Conservation (phyloP, 108 stramenopile species). For the Discostella stelligeroides region DNA sequence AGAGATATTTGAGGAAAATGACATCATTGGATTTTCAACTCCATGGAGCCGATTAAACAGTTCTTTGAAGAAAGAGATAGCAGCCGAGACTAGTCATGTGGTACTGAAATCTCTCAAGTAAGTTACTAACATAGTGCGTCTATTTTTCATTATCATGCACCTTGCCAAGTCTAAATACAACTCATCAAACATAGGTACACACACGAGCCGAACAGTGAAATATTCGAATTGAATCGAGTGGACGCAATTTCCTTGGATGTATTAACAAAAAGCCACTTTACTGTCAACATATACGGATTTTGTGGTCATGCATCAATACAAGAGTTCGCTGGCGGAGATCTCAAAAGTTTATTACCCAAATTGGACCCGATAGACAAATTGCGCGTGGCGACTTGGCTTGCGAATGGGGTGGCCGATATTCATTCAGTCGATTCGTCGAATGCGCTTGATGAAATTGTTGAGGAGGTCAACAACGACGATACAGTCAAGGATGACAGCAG, state of each 20-base stretch:
- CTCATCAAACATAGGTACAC: slow-evolving; percentile 16
- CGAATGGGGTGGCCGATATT: slow-evolving; percentile 71
- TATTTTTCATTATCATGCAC: slow-evolving; percentile 1
- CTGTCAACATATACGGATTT: slow-evolving; percentile 70
- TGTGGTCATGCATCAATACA: slow-evolving; percentile 71
- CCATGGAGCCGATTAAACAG: too few species aligned
- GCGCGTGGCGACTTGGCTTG: slow-evolving; percentile 63
- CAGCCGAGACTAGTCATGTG: slow-evolving; percentile 13
- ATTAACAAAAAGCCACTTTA: slow-evolving; percentile 63
- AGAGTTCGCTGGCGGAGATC: slow-evolving; percentile 47
- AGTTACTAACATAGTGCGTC: slow-evolving; percentile 7
- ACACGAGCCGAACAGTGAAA: slow-evolving; percentile 60
- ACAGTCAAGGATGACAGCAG: neutral
- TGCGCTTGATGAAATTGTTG: neutral
- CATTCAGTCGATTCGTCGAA: slow-evolving; percentile 55
- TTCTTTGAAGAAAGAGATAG: neutral
- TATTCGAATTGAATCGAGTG: slow-evolving; percentile 77
- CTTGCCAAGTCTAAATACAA: neutral
- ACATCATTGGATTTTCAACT: too few species aligned
- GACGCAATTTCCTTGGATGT: slow-evolving; percentile 87
- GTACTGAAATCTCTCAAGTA: slow-evolving; percentile 53
- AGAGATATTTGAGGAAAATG: neutral
- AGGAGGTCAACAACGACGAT: slow-evolving; percentile 6
- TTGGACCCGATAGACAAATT: slow-evolving; percentile 58
- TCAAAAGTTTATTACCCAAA: slow-evolving; percentile 31